These are phyloP conservation scores for Zasmidium citrigriseum DNA, from an alignment of 2,329 filamentous ascomycete species.

Conservation along the genomic window DNA sequence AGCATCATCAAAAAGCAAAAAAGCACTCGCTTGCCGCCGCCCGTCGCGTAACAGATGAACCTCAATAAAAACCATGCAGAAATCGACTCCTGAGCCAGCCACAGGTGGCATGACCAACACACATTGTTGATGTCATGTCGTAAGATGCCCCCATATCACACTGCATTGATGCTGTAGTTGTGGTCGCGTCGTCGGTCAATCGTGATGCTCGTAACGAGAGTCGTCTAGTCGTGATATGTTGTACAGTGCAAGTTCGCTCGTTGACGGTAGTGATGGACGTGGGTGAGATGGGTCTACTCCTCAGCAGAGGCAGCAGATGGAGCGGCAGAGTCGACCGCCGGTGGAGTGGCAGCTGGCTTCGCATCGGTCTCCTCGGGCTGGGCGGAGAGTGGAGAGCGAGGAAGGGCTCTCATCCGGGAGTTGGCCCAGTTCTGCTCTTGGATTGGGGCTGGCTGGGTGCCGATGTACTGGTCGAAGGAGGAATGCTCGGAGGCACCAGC, in stretches of 20 bases:
- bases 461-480: too few species aligned
- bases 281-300: conserved; percentile 1
- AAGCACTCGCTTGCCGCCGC: conserved; percentile 17
- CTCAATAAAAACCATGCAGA: not conserved
- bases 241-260: conserved; percentile 22
- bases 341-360: conserved; percentile 26
- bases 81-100: conserved; percentile 23
- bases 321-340: conserved; percentile 27
- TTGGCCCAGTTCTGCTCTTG: too few species aligned
- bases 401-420: too few species aligned
- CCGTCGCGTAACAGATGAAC: conserved; percentile 3
- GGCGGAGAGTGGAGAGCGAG: too few species aligned
- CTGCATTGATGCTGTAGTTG: conserved; percentile 17
- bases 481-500: conserved; percentile 15
- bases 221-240: conserved; percentile 30
- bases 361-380: too few species aligned
- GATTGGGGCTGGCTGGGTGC: too few species aligned
- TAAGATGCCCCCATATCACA: conserved; percentile 27
- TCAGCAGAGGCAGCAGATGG: conserved; percentile 17
- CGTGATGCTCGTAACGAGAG: conserved; percentile 26
- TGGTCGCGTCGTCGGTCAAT: conserved; percentile 20
- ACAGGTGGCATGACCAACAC: conserved; percentile 29
- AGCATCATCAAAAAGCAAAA: conserved; percentile 8
- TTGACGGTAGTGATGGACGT: conserved; percentile 26
- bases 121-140: conserved; percentile 31